A percentile compares a stretch with the other conserved stretches of the same genome.
phyloP scores from a whole-genome alignment of 2,329 filamentous ascomycete species.

The Hypoxylon sp. region DNA sequence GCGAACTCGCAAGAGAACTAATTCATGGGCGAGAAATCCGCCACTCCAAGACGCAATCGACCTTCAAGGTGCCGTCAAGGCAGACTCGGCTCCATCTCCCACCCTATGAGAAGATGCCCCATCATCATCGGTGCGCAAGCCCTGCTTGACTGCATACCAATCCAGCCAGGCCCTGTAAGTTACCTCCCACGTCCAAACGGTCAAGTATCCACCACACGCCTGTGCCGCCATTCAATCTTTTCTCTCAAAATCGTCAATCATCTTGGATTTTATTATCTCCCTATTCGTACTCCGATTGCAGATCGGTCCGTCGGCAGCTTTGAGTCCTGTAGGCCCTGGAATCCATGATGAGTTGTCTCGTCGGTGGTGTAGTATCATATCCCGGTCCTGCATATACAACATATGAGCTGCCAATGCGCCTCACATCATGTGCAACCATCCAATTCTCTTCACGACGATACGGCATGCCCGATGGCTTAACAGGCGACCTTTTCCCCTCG shows the following conservation, averaged over 20 bases:
- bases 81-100: slow-evolving; percentile 44
- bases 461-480: slow-evolving; percentile 16
- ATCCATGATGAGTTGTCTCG: slow-evolving; percentile 46
- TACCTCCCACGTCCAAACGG: slow-evolving; percentile 43
- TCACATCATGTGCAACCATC: slow-evolving; percentile 39
- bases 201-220: slow-evolving; percentile 46
- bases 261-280: slow-evolving; percentile 24
- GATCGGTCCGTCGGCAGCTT: slow-evolving; percentile 45
- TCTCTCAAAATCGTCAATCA: slow-evolving; percentile 14
- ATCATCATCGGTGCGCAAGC: slow-evolving; percentile 50
- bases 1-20: slow-evolving; percentile 34
- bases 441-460: slow-evolving; percentile 22
- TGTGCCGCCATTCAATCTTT: slow-evolving; percentile 33
- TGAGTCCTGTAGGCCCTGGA: slow-evolving; percentile 35
- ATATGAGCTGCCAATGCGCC: slow-evolving; percentile 37
- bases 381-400: slow-evolving; percentile 44
- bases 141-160: slow-evolving; percentile 49
- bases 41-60: slow-evolving; percentile 48
- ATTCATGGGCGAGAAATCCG: slow-evolving; percentile 36
- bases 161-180: slow-evolving; percentile 47
- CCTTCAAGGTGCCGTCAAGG: slow-evolving; percentile 47
- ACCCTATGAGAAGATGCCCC: slow-evolving; percentile 53
- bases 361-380: slow-evolving; percentile 43
- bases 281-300: slow-evolving; percentile 35
- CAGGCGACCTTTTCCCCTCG: slow-evolving; percentile 8